Percentiles rank a stretch among this genome's conserved stretches.
phyloP scores from a whole-genome alignment of 2,329 filamentous ascomycete genomes.

The Parastagonospora nodorum region DNA sequence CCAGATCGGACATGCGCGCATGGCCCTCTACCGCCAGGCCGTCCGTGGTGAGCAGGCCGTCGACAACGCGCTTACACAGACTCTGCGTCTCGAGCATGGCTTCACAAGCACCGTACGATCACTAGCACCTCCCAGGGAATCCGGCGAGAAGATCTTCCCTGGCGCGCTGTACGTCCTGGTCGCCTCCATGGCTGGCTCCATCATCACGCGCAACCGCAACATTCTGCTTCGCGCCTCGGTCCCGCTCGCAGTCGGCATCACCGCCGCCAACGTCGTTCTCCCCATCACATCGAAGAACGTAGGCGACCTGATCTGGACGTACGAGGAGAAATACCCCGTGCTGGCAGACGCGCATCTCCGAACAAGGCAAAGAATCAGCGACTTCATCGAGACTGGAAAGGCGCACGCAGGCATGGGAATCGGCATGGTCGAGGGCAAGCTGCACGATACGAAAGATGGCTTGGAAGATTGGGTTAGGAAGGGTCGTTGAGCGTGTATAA shows the following conservation, averaged over 20 bases:
- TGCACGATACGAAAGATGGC: constrained; percentile 73
- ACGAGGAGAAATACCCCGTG: constrained; percentile 85
- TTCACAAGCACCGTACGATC: constrained; percentile 90
- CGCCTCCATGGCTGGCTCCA: constrained; percentile 91
- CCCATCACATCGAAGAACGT: constrained; percentile 92
- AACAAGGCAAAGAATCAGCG: constrained; percentile 69
- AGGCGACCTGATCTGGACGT: constrained; percentile 84
- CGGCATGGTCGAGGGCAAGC: constrained; percentile 78
- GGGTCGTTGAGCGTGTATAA: constrained; percentile 66
- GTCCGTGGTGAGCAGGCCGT: constrained; percentile 77
- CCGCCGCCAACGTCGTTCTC: constrained; percentile 81
- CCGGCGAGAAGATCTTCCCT: constrained; percentile 85
- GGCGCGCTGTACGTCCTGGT: constrained; percentile 92
- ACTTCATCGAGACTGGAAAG: constrained; percentile 74
- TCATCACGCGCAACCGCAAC: constrained; percentile 85
- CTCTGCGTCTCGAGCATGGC: constrained; percentile 83
- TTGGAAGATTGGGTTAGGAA: constrained; percentile 91
- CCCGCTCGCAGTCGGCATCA: constrained; percentile 79
- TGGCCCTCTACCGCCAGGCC: constrained; percentile 79
- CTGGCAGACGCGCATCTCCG: constrained; percentile 80
- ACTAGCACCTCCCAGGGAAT: constrained; percentile 82
- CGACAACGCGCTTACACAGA: constrained; percentile 79
- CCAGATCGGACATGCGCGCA: constrained; percentile 78
- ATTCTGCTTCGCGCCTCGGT: constrained; percentile 77
- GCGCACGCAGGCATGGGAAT: constrained; percentile 74